Conservation (phyloP, 352 stramenopile genomes). For the Globisporangium canariense region DNA sequence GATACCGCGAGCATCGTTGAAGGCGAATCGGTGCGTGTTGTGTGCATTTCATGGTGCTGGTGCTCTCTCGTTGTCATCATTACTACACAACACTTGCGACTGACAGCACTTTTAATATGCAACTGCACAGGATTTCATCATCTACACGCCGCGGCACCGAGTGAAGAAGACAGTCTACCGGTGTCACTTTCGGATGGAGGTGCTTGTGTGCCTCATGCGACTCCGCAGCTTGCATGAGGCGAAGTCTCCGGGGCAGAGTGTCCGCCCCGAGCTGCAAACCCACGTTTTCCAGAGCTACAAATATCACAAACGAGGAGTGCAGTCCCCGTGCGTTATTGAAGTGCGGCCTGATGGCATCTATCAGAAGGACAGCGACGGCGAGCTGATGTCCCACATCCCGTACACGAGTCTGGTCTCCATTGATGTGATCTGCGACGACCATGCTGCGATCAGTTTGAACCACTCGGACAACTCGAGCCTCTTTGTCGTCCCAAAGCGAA, state of each 20-base stretch:
- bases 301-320: conserved; percentile 50
- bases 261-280: conserved; percentile 47
- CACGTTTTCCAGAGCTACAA: conserved; percentile 57
- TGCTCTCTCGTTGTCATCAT: background rate
- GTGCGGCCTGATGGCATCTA: conserved; percentile 71
- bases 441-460: conserved; percentile 68
- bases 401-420: conserved; percentile 84
- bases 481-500: conserved; percentile 62
- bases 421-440: conserved; percentile 74
- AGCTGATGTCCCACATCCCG: conserved; percentile 76
- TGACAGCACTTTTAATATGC: background rate
- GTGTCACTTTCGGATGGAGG: conserved; percentile 80
- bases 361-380: conserved; percentile 68
- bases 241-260: conserved; percentile 22
- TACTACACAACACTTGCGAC: background rate
- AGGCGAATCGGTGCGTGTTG: conserved; percentile 45
- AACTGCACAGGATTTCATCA: conserved; percentile 52
- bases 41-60: background rate
- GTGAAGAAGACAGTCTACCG: conserved; percentile 83
- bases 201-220: conserved; percentile 76
- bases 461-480: conserved; percentile 82
- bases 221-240: conserved; percentile 63
- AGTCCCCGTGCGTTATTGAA: conserved; percentile 67
- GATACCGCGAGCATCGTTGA: conserved; percentile 56
- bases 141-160: conserved; percentile 69